Evolutionary conservation across 805 yeast species (phyloP), one percentile per base, ranked within the genome.

Genomic region (Deakozyma indianensis): DNA sequence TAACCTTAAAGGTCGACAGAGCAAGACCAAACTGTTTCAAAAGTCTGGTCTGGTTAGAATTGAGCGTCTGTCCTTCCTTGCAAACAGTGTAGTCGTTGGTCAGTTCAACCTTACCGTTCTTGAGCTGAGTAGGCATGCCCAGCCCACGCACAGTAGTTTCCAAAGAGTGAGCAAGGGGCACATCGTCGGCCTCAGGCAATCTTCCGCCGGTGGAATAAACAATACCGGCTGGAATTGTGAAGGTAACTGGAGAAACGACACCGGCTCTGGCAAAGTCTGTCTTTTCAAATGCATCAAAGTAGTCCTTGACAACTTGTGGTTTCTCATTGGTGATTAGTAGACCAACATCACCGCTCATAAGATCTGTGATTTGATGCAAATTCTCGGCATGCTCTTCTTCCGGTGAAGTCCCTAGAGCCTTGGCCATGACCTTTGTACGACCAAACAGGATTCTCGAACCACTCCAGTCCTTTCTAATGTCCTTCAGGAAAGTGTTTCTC

Each of bases 171-270:
- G 94, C 81, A 83, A 92, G 80, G 55, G 96, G 95, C 20, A 92
- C 87, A 63, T 92, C 99, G 52, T 92, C 97, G 59, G 87, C 96
- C 22, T 62, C 66, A 24, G 95, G 73, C 44, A 88, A 68, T 65
- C 85, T 94, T 21, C 98, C 98, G 56, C 96, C 99, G 61, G 96
- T 80, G 20, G 97, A 84, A 63, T 86, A 88, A 5, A 92, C 80
- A 45, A 86, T 73, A 42, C 99, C 99, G 49, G 72, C 86, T 23
- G 98, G 97, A 47, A 92, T 73, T 3, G 77, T 73, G 65, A 92
- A 88, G 43, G 83, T 77, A 49, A 90, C 68, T 46, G 97, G 94
- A 11, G 95, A 74, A 54, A 64, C 77, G 32, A 86, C 73, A 51
- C 94, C 94, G 24, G 96, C 88, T 64, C 98, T 78, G 25, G 94